Percentiles rank a stretch among this genome's conserved stretches.
These are phyloP conservation scores for Metschnikowia shivogae DNA, from an alignment of 805 yeast species.

Conservation along the genomic window DNA sequence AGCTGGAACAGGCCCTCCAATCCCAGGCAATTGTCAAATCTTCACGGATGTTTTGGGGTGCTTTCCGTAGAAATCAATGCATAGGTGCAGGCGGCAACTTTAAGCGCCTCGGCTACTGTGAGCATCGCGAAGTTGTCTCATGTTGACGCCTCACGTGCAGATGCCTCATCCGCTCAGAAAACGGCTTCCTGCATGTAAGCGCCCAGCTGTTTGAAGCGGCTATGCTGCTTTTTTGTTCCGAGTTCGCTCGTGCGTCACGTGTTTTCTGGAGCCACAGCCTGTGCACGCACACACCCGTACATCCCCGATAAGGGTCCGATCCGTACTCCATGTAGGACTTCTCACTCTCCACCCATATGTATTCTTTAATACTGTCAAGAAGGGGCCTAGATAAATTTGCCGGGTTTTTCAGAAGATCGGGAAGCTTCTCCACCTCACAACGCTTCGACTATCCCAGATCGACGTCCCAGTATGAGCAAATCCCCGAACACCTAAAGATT, in stretches of 20 bases:
- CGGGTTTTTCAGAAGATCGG: no score
- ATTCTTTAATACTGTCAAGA: background rate
- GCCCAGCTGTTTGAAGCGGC: no score
- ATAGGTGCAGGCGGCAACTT: background rate
- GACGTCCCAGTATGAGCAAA: slow-evolving; percentile 9
- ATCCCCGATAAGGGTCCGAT: slow-evolving; percentile 6
- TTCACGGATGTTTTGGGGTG: no score
- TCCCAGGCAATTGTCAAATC: no score
- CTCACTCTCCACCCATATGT: background rate
- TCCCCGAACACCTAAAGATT: slow-evolving; percentile 20
- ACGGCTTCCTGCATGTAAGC: no score
- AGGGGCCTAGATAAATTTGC: background rate
- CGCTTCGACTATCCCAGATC: background rate
- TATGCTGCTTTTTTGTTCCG: background rate
- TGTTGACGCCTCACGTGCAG: background rate
- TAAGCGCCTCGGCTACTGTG: slow-evolving; percentile 5
- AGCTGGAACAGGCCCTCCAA: no score
- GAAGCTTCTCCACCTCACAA: no score
- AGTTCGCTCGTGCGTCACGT: background rate
- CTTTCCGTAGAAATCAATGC: background rate
- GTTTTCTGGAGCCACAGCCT: background rate
- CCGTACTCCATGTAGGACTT: background rate
- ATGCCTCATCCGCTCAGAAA: background rate
- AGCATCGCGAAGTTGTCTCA: background rate
- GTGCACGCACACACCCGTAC: slow-evolving; percentile 1